Percentiles rank a stretch among this genome's conserved stretches.
Evolutionary conservation across 768 basidiomycete species (phyloP).

Genomic region (Auriculariales sp.): DNA sequence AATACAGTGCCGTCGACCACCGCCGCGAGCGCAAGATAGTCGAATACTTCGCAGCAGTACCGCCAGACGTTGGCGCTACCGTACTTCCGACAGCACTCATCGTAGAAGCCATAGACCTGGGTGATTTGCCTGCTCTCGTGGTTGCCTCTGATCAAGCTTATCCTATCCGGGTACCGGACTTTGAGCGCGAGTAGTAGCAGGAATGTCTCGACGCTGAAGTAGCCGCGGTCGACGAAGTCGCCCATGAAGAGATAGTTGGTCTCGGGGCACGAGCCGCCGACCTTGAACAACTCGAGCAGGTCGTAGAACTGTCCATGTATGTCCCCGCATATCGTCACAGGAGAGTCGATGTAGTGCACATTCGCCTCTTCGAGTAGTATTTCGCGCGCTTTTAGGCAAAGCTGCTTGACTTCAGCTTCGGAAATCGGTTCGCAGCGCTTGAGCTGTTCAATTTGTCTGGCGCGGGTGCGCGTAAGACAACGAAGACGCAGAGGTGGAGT

Average conservation of each 20-base stretch:
- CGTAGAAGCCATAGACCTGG: slow-evolving; percentile 88
- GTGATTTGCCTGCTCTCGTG: slow-evolving; percentile 97
- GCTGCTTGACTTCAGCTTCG: slow-evolving; percentile 86
- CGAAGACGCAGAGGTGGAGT: too few species aligned
- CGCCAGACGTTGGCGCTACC: slow-evolving; percentile 90
- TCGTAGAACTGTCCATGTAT: slow-evolving; percentile 37
- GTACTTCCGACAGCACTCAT: slow-evolving; percentile 95
- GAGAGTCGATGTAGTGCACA: slow-evolving; percentile 89
- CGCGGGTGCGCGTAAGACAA: too few species aligned
- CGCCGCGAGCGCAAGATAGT: slow-evolving; percentile 87
- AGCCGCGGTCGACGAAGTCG: slow-evolving; percentile 96
- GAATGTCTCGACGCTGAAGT: slow-evolving; percentile 94
- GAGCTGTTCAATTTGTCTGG: slow-evolving; percentile 91
- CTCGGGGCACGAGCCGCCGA: slow-evolving; percentile 83
- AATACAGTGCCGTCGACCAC: slow-evolving; percentile 96
- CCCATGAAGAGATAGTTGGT: slow-evolving; percentile 98
- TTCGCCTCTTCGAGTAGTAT: slow-evolving; percentile 97
- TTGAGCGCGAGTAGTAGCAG: slow-evolving; percentile 89
- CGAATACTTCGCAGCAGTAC: slow-evolving; percentile 98
- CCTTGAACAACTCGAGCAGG: slow-evolving; percentile 48
- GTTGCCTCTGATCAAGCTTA: slow-evolving; percentile 93
- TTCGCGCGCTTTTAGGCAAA: slow-evolving; percentile 92
- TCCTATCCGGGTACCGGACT: slow-evolving; percentile 89
- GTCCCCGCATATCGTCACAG: slow-evolving; percentile 51
- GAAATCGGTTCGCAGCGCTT: slow-evolving; percentile 89